These are phyloP conservation scores for Akebia trifoliata DNA, from an alignment of 164 flowering plant genomes.

Conservation along the genomic window DNA sequence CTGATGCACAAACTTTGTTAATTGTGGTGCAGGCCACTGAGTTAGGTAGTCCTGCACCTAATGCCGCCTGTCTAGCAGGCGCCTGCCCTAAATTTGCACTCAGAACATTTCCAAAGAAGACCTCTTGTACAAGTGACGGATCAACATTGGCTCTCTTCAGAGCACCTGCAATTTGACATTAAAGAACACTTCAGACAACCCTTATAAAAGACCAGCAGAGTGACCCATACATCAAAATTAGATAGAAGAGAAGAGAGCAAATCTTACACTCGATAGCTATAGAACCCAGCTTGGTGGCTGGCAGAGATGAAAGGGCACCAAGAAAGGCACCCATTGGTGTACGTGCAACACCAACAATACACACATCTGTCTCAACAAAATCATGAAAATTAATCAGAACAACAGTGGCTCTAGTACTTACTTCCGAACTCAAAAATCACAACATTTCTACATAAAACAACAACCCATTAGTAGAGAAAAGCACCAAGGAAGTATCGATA, in stretches of 20 bases:
- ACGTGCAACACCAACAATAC: conserved; percentile 91
- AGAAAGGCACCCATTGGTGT: conserved; percentile 96
- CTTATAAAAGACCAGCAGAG: no score
- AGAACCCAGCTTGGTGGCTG: conserved; percentile 91
- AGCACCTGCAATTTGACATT: conserved; percentile 48
- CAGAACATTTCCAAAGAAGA: conserved; percentile 92
- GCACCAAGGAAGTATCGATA: no score
- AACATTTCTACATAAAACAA: background rate
- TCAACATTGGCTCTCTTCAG: conserved; percentile 79
- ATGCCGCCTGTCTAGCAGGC: conserved; percentile 96
- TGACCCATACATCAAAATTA: background rate
- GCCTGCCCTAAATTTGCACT: conserved; percentile 98
- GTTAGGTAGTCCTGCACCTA: conserved; percentile 88
- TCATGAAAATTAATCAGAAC: background rate
- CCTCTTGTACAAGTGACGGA: conserved; percentile 85
- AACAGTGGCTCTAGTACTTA: no score
- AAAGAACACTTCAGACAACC: background rate
- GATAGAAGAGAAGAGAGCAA: background rate
- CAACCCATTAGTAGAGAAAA: background rate
- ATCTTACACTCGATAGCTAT: conserved; percentile 66
- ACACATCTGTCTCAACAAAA: conserved; percentile 61
- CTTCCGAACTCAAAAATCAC: conserved; percentile 9
- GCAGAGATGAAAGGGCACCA: conserved; percentile 74
- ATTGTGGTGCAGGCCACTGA: conserved; percentile 81
- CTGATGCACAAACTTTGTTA: conserved; percentile 89